Evolutionary conservation across 768 basidiomycete genomes (phyloP).

Genomic region (Boletus subparvulus): DNA sequence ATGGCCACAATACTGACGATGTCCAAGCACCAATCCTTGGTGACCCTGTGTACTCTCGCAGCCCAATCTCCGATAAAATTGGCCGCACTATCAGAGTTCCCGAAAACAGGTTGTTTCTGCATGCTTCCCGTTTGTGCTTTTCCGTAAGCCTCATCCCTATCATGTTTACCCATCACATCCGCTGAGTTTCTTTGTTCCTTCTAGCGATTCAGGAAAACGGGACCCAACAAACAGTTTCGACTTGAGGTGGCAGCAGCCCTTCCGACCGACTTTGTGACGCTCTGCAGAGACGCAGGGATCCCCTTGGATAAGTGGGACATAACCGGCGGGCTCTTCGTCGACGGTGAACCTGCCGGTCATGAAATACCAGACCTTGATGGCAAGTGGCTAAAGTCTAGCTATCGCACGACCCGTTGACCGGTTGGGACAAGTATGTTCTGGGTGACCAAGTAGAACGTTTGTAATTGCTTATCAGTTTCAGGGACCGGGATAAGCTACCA

Average conservation of each 20-base stretch:
- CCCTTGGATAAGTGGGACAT: constrained; percentile 36
- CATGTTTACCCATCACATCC: neutral
- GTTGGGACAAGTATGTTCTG: neutral
- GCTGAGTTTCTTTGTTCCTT: neutral
- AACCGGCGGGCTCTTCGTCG: constrained; percentile 47
- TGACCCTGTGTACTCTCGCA: constrained; percentile 51
- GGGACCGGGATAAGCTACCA: constrained; percentile 3
- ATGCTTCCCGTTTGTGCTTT: constrained; percentile 57
- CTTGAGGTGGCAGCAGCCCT: constrained; percentile 58
- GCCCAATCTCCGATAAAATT: constrained; percentile 32
- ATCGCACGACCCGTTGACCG: constrained; percentile 9
- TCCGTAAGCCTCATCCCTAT: constrained; percentile 40
- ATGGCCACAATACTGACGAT: constrained; percentile 10
- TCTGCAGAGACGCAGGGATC: constrained; percentile 50
- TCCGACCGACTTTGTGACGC: constrained; percentile 51
- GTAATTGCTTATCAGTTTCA: constrained; percentile 5
- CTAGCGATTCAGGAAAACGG: constrained; percentile 49
- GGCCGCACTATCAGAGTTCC: constrained; percentile 34
- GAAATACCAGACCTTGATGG: constrained; percentile 42
- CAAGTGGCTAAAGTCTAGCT: constrained; percentile 28
- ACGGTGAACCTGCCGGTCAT: constrained; percentile 39
- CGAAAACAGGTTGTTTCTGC: constrained; percentile 55
- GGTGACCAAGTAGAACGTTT: neutral
- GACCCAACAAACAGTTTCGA: constrained; percentile 48
- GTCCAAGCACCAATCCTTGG: constrained; percentile 64